Evolutionary conservation across 179 eudicot species (phyloP).

Genomic region (Heliamphora pulchella): DNA sequence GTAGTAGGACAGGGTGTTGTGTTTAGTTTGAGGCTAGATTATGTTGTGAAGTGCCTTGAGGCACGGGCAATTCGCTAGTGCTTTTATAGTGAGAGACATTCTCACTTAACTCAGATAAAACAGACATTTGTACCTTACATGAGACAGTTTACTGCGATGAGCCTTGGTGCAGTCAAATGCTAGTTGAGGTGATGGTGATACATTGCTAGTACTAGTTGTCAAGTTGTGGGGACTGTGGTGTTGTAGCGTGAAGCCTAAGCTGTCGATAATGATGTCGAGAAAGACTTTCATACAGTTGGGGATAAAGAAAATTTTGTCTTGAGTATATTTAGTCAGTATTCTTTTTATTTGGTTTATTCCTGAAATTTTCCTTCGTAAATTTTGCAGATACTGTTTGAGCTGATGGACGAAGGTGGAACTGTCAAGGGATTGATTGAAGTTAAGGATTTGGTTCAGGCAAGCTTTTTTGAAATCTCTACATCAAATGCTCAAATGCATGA

Average conservation of each 20-base stretch:
- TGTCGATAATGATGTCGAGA: not conserved
- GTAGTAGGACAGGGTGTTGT: too few species aligned
- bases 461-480: constrained; percentile 9
- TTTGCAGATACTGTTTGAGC: constrained; percentile 79
- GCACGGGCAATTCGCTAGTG: too few species aligned
- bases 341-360: not conserved
- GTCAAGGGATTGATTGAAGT: constrained; percentile 83
- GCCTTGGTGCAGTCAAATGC: not conserved
- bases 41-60: too few species aligned
- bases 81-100: not conserved
- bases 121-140: not conserved
- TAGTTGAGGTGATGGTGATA: not conserved
- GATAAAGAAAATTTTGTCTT: not conserved
- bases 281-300: not conserved
- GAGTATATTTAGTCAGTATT: not conserved
- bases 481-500: not conserved
- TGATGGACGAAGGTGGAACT: constrained; percentile 91
- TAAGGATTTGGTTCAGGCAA: constrained; percentile 86
- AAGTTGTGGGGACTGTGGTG: not conserved
- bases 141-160: not conserved
- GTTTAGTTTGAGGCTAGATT: too few species aligned
- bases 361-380: not conserved
- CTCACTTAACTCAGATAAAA: not conserved
- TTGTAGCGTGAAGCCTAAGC: not conserved
- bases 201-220: not conserved